Evolutionary conservation across 306 rosid species (phyloP), one percentile per base, ranked within the genome.

Genomic region (Malus domestica): DNA sequence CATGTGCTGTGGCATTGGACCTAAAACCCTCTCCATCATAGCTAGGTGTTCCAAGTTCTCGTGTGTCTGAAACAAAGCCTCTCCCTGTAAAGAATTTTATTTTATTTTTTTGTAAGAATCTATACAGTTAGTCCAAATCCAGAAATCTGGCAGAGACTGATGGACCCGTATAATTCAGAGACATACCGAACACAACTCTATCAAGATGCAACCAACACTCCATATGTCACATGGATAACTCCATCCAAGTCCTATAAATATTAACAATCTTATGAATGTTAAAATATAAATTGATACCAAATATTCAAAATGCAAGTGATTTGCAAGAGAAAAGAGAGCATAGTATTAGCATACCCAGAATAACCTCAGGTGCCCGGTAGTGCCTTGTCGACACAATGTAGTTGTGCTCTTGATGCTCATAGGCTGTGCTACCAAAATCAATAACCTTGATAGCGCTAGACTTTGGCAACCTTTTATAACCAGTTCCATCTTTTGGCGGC

Each of bases 281-380:
- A 33, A 46, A 52, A 52, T 33, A 11, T n/a, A 38, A 29, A 51
- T 67, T n/a, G 35, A 30, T 19, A 68, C 45, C 11, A 10, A 16
- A 22, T 23, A 63, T 1, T 10, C 7, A 49, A 30, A 18, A 40
- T 7, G 49, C 16, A 14, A 40, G 67, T 23, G 10, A 55, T 25
- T 57, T 49, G 12, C 64, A 61, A 54, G 68, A 20, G 22, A 57
- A 65, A 19, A 44, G 25, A 49, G 20, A 63, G 8, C 42, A 49
- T 15, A 49, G 13, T 27, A 72, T 23, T 29, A 22, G n/a, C 77
- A 72, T 84, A 92, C 97, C 97, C 77, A 92, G 90, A 67, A 92
- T 90, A 76, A 92, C 97, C 87, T 92, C 97, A 18, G 96, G 97
- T 55, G 97, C 97, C 46, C 97, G 92, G 52, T 92, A 92, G 84